Evolutionary conservation across 805 yeast genomes (phyloP), one percentile per base, ranked within the genome.

Genomic region (Ogataea trehaloabstinens): DNA sequence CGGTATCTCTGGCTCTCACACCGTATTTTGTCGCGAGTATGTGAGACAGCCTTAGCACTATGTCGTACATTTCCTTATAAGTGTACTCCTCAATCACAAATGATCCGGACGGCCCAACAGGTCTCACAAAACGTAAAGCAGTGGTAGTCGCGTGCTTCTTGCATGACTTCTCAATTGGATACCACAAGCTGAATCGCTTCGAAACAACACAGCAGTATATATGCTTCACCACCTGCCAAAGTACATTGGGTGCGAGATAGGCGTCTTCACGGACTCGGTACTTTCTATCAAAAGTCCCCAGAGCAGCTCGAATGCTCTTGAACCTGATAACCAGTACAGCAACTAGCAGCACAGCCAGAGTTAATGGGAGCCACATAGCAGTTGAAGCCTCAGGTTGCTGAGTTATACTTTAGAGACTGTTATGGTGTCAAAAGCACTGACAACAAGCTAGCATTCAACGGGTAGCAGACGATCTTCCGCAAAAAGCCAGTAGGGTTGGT

Each of bases 61-160:
- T 72, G 35, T 78, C 80, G 55, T 83, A 80, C 30, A 85, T 60
- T 61, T 89, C 82, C 38, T 64, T 61, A 59, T 85, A 90, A 0
- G 95, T 85, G 56, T 67, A 83, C 10, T 60, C 53, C 52, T 86
- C 89, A 30, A 85, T 48, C 8, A 59, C 60, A 56, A 82, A 90
- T 37, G 33, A 30, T 10, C 33, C 33, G 22, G 33, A 8, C 20
- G 19, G 11, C 12, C 21, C 22, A 19, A 19, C 8, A 16, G 22
- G 78, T 46, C 77, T 67, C 5, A 84, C 73, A 54, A 80, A 89
- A 2, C 76, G 66, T n/a, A 90, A 56, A 1, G 91, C 95, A 13
- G 61, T 53, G 27, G 69, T 69, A 46, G 78, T 60, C 4, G 83
- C 78, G 45, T 74, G 52, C 38, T 62, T 58, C 19, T 53, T 39